Evolutionary conservation across 306 rosid genomes (phyloP), one percentile per base, ranked within the genome.

Genomic region (Begonia peltatifolia): DNA sequence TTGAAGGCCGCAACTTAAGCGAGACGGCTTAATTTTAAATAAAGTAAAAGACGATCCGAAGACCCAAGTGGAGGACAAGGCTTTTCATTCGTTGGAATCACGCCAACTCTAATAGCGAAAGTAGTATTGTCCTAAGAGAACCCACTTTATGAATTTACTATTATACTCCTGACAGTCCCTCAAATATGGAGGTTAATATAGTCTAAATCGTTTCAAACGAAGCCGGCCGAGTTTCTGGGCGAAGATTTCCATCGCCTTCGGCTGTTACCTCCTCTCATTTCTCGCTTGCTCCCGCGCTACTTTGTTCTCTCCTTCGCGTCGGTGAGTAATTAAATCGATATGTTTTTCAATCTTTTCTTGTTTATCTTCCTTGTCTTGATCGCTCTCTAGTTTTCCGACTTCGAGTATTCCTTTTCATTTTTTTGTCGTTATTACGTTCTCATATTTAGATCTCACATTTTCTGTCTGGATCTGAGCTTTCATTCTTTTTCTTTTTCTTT

Each of bases 221-320:
- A 30, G 38, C 10, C 14, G 16, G 10, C 14, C 16, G 3, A 48
- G 16, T 9, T 8, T 14, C 12, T 14, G 14, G 9, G 17, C 10
- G 16, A 49, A 43, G 7, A 17, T 18, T 48, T 13, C 12, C 7
- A 5, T 36, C 13, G 22, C 11, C 50, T 49, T 47, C 47, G 63
- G 47, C 54, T 59, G 47, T 59, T 59, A 53, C 63, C 63, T 58
- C 62, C 25, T 54, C 58, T 25, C 48, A 43, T 48, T 42, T 42
- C 60, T 56, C 58, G 41, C 46, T 16, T 46, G 30, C 54, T 48
- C 42, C 47, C 53, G 20, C n/a, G 38, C 58, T 35, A 15, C 35
- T 13, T 50, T 52, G 61, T 52, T 50, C 61, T 57, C 22, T 22
- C 6, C 5, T 44, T 44, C 11, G 48, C 48, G 14, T 44, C 48